These are phyloP conservation scores for Hymenoscyphus fructigenus DNA, from an alignment of 2,329 filamentous ascomycete genomes.

Conservation along the genomic window DNA sequence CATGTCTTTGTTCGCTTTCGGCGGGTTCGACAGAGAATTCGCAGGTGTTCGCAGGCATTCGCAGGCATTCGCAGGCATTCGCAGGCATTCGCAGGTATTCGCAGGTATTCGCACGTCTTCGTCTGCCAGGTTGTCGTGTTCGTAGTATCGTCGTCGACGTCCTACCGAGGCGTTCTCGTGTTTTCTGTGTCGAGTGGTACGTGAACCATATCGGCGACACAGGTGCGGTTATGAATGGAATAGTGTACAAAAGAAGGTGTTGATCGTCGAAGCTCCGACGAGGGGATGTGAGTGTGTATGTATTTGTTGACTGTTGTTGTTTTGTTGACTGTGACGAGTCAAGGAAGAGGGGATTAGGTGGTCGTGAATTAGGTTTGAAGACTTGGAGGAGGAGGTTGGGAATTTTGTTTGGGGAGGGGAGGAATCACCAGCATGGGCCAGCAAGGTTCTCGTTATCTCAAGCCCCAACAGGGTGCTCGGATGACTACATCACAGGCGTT, in stretches of 20 bases:
- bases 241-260: slow-evolving; percentile 11
- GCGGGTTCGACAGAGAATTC: background rate
- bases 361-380: background rate
- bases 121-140: background rate
- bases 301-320: background rate
- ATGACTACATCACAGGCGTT: background rate
- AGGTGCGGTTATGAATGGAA: slow-evolving; percentile 10
- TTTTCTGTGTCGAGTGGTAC: slow-evolving; percentile 23
- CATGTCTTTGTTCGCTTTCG: slow-evolving; percentile 5
- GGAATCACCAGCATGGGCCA: background rate
- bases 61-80: slow-evolving; percentile 6
- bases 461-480: background rate
- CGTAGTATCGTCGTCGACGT: slow-evolving; percentile 6
- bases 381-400: background rate
- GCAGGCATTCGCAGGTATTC: slow-evolving; percentile 2
- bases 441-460: background rate
- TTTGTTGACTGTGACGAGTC: background rate
- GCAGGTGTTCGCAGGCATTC: slow-evolving; percentile 4
- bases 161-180: slow-evolving; percentile 18
- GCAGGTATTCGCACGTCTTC: slow-evolving; percentile 7
- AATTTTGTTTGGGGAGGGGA: background rate
- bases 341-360: background rate
- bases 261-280: slow-evolving; percentile 12
- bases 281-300: slow-evolving; percentile 2
- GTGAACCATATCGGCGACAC: slow-evolving; percentile 25